phyloP scores from a whole-genome alignment of 2,329 filamentous ascomycete genomes.

The Monilinia fructigena region DNA sequence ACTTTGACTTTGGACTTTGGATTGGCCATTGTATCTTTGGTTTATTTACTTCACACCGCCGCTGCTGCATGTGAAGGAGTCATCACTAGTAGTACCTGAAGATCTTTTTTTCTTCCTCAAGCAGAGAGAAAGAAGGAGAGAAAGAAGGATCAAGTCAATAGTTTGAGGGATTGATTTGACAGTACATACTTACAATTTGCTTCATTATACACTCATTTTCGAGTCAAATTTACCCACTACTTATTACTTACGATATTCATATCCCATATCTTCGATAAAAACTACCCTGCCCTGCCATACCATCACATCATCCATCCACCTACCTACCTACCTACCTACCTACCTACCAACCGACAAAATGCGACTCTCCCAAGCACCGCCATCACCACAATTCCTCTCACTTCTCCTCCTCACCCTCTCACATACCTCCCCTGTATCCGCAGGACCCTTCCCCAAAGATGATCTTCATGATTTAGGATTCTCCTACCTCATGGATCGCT shows the following conservation, averaged over 20 bases:
- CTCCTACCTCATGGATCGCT: conserved; percentile 50
- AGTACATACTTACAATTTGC: conserved; percentile 10
- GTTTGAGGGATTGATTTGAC: neutral
- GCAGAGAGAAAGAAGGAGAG: neutral
- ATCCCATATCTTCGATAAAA: neutral
- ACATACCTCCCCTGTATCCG: conserved; percentile 41
- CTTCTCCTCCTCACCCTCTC: conserved; percentile 45
- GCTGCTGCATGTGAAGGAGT: conserved; percentile 22
- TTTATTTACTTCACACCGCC: conserved; percentile 14
- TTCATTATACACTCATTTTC: neutral
- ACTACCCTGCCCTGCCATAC: too few relatives aligned
- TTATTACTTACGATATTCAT: neutral
- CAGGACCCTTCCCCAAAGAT: conserved; percentile 52
- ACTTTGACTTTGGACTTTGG: neutral
- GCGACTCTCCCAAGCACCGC: conserved; percentile 40
- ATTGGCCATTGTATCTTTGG: conserved; percentile 13
- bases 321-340: neutral
- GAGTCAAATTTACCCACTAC: neutral
- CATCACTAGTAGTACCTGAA: conserved; percentile 17
- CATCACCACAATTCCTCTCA: conserved; percentile 34
- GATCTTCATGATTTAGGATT: conserved; percentile 48
- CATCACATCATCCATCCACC: neutral
- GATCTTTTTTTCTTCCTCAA: conserved; percentile 9
- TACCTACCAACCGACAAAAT: conserved; percentile 38
- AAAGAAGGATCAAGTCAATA: neutral